Evolutionary conservation across 495 filamentous ascomycete genomes (phyloP).

Genomic region (Geoglossum glabrum): DNA sequence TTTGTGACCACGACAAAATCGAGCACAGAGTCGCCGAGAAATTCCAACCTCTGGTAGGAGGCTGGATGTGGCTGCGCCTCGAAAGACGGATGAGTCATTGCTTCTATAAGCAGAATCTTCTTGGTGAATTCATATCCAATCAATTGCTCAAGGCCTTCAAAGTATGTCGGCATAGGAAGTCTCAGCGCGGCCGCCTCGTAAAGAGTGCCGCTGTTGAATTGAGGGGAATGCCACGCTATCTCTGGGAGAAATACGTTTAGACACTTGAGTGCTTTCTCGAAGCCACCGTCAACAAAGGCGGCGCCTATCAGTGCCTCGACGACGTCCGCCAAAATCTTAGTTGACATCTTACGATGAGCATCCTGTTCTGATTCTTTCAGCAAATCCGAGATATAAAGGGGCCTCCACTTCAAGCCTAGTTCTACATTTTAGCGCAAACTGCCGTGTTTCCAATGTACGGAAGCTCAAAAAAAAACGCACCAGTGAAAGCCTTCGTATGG

Average conservation of each 20-base stretch:
- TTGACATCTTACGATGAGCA: conserved; percentile 31
- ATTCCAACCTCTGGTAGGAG: conserved; percentile 79
- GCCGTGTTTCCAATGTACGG: neutral
- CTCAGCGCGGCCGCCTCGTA: conserved; percentile 16
- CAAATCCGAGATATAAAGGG: conserved; percentile 37
- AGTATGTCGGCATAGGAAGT: conserved; percentile 9
- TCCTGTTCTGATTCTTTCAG: conserved; percentile 9
- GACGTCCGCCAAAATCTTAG: conserved; percentile 76
- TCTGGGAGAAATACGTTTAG: conserved; percentile 46
- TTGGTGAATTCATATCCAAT: conserved; percentile 55
- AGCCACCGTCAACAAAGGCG: conserved; percentile 50
- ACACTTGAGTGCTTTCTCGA: conserved; percentile 40
- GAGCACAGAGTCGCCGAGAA: conserved; percentile 71
- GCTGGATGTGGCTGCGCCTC: conserved; percentile 26
- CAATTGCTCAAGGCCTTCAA: conserved; percentile 31
- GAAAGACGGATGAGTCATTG: conserved; percentile 67
- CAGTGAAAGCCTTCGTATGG: conserved; percentile 43
- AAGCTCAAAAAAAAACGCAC: neutral
- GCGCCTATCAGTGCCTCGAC: conserved; percentile 74
- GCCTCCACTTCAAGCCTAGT: conserved; percentile 43
- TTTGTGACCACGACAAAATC: conserved; percentile 50
- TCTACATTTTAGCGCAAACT: neutral
- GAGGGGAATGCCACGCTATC: conserved; percentile 30
- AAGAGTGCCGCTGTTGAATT: conserved; percentile 14
- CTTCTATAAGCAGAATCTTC: conserved; percentile 54